A percentile compares a stretch with the other conserved stretches of the same genome.
Evolutionary conservation across 2,329 filamentous ascomycete genomes (phyloP).

Genomic region (Diplocarpon rosae): DNA sequence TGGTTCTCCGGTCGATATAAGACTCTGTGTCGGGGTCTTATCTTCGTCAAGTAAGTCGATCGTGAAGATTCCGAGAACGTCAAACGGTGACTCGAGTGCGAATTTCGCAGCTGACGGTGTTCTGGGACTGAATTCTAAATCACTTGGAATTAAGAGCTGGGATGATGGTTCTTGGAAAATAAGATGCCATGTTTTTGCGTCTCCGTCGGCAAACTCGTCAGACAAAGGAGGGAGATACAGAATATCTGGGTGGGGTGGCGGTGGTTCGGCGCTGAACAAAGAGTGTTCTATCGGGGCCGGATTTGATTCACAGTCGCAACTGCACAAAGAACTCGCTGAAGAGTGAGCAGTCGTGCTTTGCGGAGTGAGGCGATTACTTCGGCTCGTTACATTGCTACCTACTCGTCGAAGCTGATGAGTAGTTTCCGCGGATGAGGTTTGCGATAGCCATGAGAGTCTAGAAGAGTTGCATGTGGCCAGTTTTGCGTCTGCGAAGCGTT

Average conservation of each 20-base stretch:
- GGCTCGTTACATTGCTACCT: conserved; percentile 7
- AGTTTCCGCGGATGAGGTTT: conserved; percentile 7
- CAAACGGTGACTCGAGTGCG: conserved; percentile 14
- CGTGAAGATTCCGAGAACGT: conserved; percentile 26
- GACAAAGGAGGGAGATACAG: conserved; percentile 22
- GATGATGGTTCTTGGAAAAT: conserved; percentile 15
- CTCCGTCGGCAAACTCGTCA: conserved; percentile 10
- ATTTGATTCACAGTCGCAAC: conserved; percentile 30
- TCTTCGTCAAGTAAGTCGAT: conserved; percentile 17
- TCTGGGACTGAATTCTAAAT: conserved; percentile 1
- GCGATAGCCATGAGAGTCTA: conserved; percentile 15
- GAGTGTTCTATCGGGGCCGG: conserved; percentile 13
- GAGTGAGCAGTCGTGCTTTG: conserved; percentile 31
- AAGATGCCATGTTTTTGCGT: conserved; percentile 19
- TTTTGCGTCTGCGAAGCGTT: conserved; percentile 3
- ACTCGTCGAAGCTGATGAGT: conserved; percentile 6
- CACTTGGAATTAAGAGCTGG: conserved; percentile 2
- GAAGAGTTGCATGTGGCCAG: conserved; percentile 5
- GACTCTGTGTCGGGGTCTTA: conserved; percentile 23
- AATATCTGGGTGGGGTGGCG: conserved; percentile 18
- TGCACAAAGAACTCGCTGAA: conserved; percentile 37
- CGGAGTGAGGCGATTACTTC: conserved; percentile 21
- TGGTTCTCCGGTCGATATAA: conserved; percentile 7
- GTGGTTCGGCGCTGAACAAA: conserved; percentile 17
- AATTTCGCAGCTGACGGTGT: conserved; percentile 1